Percentiles rank a stretch among this genome's conserved stretches.
Conservation (phyloP, 768 basidiomycete genomes). For the Rhodotorula toruloides region DNA sequence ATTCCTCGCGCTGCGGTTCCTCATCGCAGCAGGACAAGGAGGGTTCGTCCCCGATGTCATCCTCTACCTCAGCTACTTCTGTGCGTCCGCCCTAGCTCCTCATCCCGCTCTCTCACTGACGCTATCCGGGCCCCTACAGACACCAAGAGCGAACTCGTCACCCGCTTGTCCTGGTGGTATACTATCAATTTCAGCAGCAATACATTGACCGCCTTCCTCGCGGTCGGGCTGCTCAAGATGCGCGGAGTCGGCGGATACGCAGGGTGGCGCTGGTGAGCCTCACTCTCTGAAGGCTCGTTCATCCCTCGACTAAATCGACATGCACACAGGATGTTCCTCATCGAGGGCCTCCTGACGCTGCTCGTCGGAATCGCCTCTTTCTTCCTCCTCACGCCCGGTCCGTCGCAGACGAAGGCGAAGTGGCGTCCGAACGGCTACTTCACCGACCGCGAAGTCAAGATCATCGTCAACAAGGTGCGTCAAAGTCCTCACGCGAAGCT, state of each 20-base stretch:
- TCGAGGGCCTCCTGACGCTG: constrained; percentile 42
- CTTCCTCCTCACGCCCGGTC: constrained; percentile 44
- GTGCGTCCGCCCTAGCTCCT: not conserved
- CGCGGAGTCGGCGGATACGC: constrained; percentile 44
- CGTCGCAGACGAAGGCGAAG: constrained; percentile 42
- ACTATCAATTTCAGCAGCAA: constrained; percentile 34
- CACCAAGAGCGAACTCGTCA: constrained; percentile 40
- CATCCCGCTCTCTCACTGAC: constrained; percentile 15
- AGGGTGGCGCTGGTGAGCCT: constrained; percentile 45
- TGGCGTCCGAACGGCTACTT: constrained; percentile 46
- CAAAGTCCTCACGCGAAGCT: too few relatives aligned
- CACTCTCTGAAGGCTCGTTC: not conserved
- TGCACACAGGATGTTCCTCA: constrained; percentile 40
- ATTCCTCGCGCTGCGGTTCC: constrained; percentile 43
- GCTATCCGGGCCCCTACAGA: constrained; percentile 25
- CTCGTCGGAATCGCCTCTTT: constrained; percentile 45
- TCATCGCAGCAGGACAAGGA: constrained; percentile 45
- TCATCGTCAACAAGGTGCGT: constrained; percentile 46
- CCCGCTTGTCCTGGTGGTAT: constrained; percentile 44
- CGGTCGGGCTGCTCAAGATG: constrained; percentile 46
- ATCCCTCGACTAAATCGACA: not conserved
- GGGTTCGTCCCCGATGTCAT: constrained; percentile 35
- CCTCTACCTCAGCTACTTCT: constrained; percentile 25
- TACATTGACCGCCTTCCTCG: constrained; percentile 40
- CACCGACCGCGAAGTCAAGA: constrained; percentile 45